Base-by-base conservation (phyloP, 106 monocot genomes). In the Platanthera guangdongensis region DNA sequence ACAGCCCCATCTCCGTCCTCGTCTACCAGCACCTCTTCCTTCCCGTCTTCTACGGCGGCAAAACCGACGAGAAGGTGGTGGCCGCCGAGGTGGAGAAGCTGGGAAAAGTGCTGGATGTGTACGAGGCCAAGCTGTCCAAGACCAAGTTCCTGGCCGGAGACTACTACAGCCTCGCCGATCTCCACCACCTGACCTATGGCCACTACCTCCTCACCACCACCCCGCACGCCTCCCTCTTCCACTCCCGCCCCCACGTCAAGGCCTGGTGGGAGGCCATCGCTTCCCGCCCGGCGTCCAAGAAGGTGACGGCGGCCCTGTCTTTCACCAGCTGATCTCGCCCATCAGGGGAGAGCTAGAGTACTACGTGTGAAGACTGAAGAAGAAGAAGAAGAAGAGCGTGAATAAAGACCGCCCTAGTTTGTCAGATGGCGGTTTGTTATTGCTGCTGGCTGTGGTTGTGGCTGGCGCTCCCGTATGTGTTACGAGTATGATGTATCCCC, bases 41-140 rank as follows among this genome's bases (percentile, higher is more conserved):
- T 6, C 85, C 85, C 5, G 69, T 73, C 51, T 72, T 76, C 57
- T 75, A 70, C 51, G 87, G 87, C 4, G 79, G 86, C 30, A 25
- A 48, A 0, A 12, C 80, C 13, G 83, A 85, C 78, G 70, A 82
- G 68, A 22, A 49, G 13, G 62, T 84, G 10, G 79, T 89, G 8
- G 73, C 77, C 0, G 75, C 55, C 64, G 62, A 52, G 16, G 65
- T 80, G 46, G 84, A 78, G 51, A 83, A 82, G 85, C 81, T 92
- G 12, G 39, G 47, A 53, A 87, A 80, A 82, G 92, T 89, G 52
- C 80, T 92, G 2, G 84, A 89, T 49, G 84, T 93, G 21, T 90
- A 93, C 68, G 92, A 90, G 69, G 74, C 71, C 25, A 68, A 75
- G 59, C 82, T 90, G 10, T 28, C 63, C 22, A 18, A 81, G 70